A percentile compares a stretch with the other conserved stretches of the same genome.
phyloP scores from a whole-genome alignment of 2,329 filamentous ascomycete species.

The Amauroascus niger region DNA sequence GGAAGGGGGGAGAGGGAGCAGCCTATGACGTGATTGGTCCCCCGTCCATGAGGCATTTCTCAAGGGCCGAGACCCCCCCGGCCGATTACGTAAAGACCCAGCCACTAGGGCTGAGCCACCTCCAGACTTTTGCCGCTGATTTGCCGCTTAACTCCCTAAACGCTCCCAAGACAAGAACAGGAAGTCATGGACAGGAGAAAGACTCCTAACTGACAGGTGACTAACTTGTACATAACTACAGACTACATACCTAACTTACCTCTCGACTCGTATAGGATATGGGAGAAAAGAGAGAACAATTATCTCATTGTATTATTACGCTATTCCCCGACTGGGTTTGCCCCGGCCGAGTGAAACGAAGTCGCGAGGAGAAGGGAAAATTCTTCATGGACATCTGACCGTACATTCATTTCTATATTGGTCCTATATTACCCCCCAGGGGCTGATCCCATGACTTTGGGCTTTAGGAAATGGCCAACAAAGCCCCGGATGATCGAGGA shows the following conservation, averaged over 20 bases:
- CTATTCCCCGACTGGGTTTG: background rate
- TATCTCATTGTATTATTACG: background rate
- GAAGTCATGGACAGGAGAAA: too few species aligned
- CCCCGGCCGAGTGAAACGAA: background rate
- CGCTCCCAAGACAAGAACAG: too few species aligned
- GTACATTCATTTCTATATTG: background rate
- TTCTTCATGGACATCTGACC: background rate
- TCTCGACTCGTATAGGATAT: too few species aligned
- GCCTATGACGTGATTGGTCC: background rate
- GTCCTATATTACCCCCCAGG: too few species aligned
- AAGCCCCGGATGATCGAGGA: too few species aligned
- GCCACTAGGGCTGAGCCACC: conserved; percentile 9
- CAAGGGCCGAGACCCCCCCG: background rate
- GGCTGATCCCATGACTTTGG: too few species aligned
- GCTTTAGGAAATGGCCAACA: too few species aligned
- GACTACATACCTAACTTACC: too few species aligned
- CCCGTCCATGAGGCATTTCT: conserved; percentile 5
- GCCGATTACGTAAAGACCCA: conserved; percentile 3
- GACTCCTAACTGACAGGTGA: too few species aligned
- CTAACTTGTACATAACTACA: too few species aligned
- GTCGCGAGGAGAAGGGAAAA: background rate
- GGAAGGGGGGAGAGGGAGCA: too few species aligned
- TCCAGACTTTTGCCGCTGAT: background rate
- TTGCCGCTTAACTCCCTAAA: background rate
- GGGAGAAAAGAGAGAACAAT: background rate